Conservation (phyloP, 805 yeast species). For the Ogataea chonburiensis region DNA sequence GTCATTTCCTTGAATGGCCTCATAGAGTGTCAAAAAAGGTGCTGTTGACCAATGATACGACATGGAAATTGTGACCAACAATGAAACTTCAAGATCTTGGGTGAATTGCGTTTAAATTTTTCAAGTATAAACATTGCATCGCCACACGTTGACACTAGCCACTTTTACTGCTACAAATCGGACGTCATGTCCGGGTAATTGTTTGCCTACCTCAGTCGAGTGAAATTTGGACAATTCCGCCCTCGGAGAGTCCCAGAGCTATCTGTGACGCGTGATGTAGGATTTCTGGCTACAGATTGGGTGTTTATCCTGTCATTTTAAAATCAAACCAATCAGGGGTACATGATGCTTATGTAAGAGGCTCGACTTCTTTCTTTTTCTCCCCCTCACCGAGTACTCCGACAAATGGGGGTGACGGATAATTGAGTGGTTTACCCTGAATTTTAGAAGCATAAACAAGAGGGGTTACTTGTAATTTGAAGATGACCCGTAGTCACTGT, state of each 20-base stretch:
- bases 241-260: too few species aligned
- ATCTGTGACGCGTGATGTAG: too few species aligned
- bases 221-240: too few species aligned
- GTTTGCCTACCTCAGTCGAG: too few species aligned
- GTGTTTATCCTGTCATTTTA: too few species aligned
- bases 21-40: slow-evolving; percentile 45
- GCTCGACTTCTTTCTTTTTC: background rate
- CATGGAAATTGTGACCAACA: slow-evolving; percentile 10
- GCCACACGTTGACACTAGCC: slow-evolving; percentile 11
- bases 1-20: slow-evolving; percentile 40
- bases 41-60: slow-evolving; percentile 39
- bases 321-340: slow-evolving; percentile 3
- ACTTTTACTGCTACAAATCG: background rate
- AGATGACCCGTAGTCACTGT: too few species aligned
- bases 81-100: slow-evolving; percentile 1
- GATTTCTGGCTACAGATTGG: too few species aligned
- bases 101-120: slow-evolving; percentile 5
- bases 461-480: too few species aligned
- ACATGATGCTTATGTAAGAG: slow-evolving; percentile 1
- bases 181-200: slow-evolving; percentile 6
- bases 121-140: slow-evolving; percentile 10
- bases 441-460: slow-evolving; percentile 1
- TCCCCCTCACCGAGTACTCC: slow-evolving; percentile 15
- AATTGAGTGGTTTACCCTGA: background rate
- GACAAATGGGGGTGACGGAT: slow-evolving; percentile 6